Evolutionary conservation across 768 basidiomycete species (phyloP), one percentile per base, ranked within the genome.

Genomic region (Amanita molliuscula): DNA sequence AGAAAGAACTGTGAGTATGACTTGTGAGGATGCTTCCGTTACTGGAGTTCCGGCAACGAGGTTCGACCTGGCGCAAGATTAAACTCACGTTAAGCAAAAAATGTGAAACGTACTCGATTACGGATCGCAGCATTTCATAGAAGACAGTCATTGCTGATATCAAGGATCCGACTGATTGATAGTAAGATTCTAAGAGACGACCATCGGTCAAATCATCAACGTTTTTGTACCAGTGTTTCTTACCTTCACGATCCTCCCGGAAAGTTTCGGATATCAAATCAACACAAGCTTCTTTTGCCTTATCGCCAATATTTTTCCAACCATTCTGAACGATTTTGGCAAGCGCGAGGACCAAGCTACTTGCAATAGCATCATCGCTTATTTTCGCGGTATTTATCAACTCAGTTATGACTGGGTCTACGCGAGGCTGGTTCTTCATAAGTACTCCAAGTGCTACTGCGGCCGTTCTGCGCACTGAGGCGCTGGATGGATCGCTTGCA

Each of bases 321-420:
- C 80, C 91, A 63, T 69, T 87, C 47, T 64, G 69, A 11, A 84
- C 76, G 3, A 97, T 91, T 26, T 79, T 72, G 0, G 89, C 82
- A 37, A 97, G 69, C 1, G 91, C 88, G 38, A 79, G 65, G 8
- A 88, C 73, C 55, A 92, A 75, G 54, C 88, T 90, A 8, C 79
- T 78, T 0, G 85, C 79, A 44, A 95, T 79, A 3, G 77, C 75
- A 40, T 86, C 85, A 47, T 85, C 85, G 28, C 68, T 75, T 25
- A 69, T 62, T 55, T 71, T 71, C 13, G 77, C 76, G 43, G 79
- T 77, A 3, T 75, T 66, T 15, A 89, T 66, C 45, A 99, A 71
- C 62, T 98, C 95, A 3, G 88, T 91, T 44, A 97, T 75, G n/a
- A 98, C 83, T 0, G 93, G 93, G 61, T 97, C 95, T 28, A 91